Percentiles rank a stretch among this genome's conserved stretches.
Evolutionary conservation across 1,284 basidiomycete genomes (phyloP).

Genomic region (Cryptococcus sp.): DNA sequence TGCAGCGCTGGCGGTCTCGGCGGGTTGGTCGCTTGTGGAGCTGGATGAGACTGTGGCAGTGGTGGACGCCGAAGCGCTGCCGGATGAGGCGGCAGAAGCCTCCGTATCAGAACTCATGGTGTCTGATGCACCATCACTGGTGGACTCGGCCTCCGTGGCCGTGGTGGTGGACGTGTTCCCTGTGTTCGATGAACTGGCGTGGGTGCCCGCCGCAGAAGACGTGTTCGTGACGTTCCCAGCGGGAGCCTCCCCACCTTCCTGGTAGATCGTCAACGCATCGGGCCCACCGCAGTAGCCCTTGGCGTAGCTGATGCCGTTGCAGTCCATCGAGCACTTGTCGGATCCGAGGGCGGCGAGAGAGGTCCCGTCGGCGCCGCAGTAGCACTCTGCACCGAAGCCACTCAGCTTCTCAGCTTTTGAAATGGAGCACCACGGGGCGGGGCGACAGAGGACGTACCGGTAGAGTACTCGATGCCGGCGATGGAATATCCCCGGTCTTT

Average conservation of each 20-base stretch:
- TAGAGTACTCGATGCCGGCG: conserved; percentile 28
- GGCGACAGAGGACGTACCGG: conserved; percentile 14
- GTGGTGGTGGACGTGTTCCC: no score
- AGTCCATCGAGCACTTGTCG: conserved; percentile 4
- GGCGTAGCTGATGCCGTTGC: conserved; percentile 10
- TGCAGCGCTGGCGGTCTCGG: background rate
- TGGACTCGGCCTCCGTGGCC: no score
- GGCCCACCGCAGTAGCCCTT: conserved; percentile 15
- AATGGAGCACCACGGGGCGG: background rate
- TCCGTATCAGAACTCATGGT: background rate
- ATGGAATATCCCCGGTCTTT: conserved; percentile 25
- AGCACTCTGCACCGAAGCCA: conserved; percentile 2
- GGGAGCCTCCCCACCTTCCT: background rate
- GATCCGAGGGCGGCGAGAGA: conserved; percentile 7
- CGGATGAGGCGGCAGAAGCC: background rate
- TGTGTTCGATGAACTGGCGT: no score
- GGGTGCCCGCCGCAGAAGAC: background rate
- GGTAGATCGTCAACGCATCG: conserved; percentile 11
- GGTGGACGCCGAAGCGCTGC: background rate
- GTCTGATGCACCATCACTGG: no score
- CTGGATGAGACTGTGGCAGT: background rate
- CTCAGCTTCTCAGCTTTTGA: background rate
- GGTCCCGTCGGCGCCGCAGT: conserved; percentile 8
- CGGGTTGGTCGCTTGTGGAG: background rate
- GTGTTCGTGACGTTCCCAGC: background rate